Percentiles rank a stretch among this genome's conserved stretches.
These are phyloP conservation scores for Diplosphaera chodatii DNA, from an alignment of 139 green algal genomes.

Conservation along the genomic window DNA sequence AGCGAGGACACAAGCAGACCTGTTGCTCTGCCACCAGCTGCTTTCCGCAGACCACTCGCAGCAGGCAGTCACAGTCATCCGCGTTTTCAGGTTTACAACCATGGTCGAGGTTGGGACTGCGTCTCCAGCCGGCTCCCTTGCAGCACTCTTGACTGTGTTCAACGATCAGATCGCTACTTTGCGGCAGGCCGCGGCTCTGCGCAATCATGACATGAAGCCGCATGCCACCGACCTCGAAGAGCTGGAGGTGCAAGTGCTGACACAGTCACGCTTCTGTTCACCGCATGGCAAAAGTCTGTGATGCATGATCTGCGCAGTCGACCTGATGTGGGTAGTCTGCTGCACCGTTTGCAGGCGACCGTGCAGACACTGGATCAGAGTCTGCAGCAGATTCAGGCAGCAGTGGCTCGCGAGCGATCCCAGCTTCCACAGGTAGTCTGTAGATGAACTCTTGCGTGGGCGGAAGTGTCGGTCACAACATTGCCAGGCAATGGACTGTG, in stretches of 20 bases:
- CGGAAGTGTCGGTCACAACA: no score
- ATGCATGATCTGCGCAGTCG: no score
- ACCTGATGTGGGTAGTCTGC: no score
- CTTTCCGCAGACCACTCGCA: no score
- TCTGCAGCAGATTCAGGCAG: slow-evolving; percentile 18
- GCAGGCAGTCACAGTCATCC: no score
- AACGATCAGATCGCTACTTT: background rate
- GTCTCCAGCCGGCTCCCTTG: background rate
- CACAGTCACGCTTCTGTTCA: no score
- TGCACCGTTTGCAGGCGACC: slow-evolving; percentile 14
- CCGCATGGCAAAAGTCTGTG: no score
- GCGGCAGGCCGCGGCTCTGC: background rate
- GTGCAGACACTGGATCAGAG: slow-evolving; percentile 29
- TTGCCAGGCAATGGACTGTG: no score
- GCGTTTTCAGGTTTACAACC: no score
- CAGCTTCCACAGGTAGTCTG: slow-evolving; percentile 27
- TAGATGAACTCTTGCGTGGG: background rate
- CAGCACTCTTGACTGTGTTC: background rate
- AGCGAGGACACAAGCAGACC: no score
- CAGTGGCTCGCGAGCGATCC: slow-evolving; percentile 18
- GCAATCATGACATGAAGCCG: background rate
- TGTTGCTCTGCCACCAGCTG: no score
- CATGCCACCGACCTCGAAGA: background rate
- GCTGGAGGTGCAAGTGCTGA: background rate
- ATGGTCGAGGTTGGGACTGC: no score